Evolutionary conservation across 2,329 filamentous ascomycete genomes (phyloP).

Genomic region (Hypoxylon sp.): DNA sequence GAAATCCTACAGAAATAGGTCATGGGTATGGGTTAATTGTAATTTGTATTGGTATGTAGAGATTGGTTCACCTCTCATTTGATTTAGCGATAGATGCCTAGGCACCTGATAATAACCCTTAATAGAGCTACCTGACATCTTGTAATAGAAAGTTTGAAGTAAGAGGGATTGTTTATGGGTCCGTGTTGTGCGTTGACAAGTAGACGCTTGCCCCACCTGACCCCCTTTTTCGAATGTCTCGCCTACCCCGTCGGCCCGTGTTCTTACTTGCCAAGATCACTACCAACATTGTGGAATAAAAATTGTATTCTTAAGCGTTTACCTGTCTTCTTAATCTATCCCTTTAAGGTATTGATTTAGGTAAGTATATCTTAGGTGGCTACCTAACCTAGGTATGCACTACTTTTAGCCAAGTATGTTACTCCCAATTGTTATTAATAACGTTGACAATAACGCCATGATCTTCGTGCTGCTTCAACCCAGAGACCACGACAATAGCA

Average conservation of each 20-base stretch:
- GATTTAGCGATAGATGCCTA: not conserved
- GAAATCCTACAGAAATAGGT: slow-evolving; percentile 34
- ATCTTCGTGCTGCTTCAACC: slow-evolving; percentile 82
- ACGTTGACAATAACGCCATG: slow-evolving; percentile 82
- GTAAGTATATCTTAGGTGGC: too few relatives aligned
- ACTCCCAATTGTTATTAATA: slow-evolving; percentile 67
- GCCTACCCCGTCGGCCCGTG: not conserved
- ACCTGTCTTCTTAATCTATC: not conserved
- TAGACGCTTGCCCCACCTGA: not conserved
- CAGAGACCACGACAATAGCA: slow-evolving; percentile 81
- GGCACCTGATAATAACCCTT: not conserved
- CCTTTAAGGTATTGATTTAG: not conserved
- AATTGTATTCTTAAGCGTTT: not conserved
- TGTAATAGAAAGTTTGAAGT: not conserved
- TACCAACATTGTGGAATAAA: not conserved
- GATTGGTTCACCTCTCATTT: slow-evolving; percentile 10
- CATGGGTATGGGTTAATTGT: not conserved
- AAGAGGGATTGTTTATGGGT: not conserved
- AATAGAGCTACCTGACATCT: not conserved
- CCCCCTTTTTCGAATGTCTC: not conserved
- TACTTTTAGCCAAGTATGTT: not conserved
- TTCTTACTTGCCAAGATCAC: not conserved
- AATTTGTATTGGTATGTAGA: not conserved
- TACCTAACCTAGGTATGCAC: too few relatives aligned
- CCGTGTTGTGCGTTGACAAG: not conserved